A percentile compares a stretch with the other conserved stretches of the same genome.
Evolutionary conservation across 345 rosid genomes (phyloP).

Genomic region (Linum tenue): DNA sequence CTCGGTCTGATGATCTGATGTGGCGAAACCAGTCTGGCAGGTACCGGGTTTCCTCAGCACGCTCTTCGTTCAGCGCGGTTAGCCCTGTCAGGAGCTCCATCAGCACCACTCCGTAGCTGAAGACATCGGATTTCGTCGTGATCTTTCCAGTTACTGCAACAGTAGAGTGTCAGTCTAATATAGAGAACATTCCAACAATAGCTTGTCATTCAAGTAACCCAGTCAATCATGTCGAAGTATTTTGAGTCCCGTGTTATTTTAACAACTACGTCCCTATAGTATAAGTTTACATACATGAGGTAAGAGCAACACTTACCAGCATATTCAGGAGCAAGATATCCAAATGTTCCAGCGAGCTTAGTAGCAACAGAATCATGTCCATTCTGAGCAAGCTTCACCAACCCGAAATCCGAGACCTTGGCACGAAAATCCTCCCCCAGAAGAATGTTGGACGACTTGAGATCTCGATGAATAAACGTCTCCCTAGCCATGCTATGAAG

Average conservation of each 20-base stretch:
- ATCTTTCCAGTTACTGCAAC: slow-evolving; percentile 44
- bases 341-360: slow-evolving; percentile 49
- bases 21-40: slow-evolving; percentile 46
- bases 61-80: slow-evolving; percentile 37
- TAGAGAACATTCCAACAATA: too few relatives aligned
- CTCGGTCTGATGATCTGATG: slow-evolving; percentile 31
- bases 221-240: background rate
- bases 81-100: slow-evolving; percentile 44
- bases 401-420: slow-evolving; percentile 51
- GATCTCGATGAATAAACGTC: slow-evolving; percentile 49
- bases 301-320: slow-evolving; percentile 29
- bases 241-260: background rate
- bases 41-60: slow-evolving; percentile 40
- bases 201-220: background rate
- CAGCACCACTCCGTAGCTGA: slow-evolving; percentile 43
- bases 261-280: background rate
- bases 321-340: slow-evolving; percentile 59
- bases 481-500: slow-evolving; percentile 38
- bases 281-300: too few relatives aligned
- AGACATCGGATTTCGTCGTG: slow-evolving; percentile 43
- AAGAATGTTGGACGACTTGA: slow-evolving; percentile 53
- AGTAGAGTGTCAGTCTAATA: background rate
- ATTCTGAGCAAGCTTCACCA: slow-evolving; percentile 46
- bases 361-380: slow-evolving; percentile 40
- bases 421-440: slow-evolving; percentile 39